Percentiles rank a stretch among this genome's conserved stretches.
phyloP scores from a whole-genome alignment of 2,329 filamentous ascomycete species.

The Graphilbum sp. region DNA sequence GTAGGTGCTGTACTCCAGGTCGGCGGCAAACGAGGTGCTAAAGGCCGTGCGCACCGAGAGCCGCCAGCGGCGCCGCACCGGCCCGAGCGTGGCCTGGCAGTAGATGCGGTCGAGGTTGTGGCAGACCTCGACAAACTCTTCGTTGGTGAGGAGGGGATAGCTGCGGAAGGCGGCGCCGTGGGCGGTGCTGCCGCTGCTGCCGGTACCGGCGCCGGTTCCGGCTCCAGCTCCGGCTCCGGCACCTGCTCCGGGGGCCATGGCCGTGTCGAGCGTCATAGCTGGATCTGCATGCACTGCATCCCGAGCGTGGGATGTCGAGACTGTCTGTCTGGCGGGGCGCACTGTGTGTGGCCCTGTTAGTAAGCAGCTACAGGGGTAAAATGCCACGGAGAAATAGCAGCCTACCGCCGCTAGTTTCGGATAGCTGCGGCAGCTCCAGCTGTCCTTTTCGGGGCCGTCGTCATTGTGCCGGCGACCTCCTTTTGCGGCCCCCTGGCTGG shows the following conservation, averaged over 20 bases:
- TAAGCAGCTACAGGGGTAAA: no score
- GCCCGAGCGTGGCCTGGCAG: constrained; percentile 39
- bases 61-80: constrained; percentile 36
- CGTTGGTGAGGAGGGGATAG: constrained; percentile 43
- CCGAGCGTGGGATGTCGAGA: no score
- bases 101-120: constrained; percentile 44
- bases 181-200: not conserved
- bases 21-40: constrained; percentile 18
- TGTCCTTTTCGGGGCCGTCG: not conserved
- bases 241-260: no score
- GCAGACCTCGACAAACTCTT: constrained; percentile 51
- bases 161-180: constrained; percentile 24
- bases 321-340: no score
- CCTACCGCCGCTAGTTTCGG: no score
- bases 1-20: constrained; percentile 32
- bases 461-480: not conserved
- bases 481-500: no score
- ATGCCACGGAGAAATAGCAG: no score
- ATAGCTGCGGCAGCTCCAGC: constrained; percentile 1
- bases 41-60: constrained; percentile 35
- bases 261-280: no score
- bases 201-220: no score
- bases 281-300: no score
- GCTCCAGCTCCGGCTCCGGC: no score
- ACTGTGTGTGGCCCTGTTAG: no score